Percentiles rank a stretch among this genome's conserved stretches.
Conservation (phyloP, 2,329 filamentous ascomycete genomes). For the Curvularia sp. region DNA sequence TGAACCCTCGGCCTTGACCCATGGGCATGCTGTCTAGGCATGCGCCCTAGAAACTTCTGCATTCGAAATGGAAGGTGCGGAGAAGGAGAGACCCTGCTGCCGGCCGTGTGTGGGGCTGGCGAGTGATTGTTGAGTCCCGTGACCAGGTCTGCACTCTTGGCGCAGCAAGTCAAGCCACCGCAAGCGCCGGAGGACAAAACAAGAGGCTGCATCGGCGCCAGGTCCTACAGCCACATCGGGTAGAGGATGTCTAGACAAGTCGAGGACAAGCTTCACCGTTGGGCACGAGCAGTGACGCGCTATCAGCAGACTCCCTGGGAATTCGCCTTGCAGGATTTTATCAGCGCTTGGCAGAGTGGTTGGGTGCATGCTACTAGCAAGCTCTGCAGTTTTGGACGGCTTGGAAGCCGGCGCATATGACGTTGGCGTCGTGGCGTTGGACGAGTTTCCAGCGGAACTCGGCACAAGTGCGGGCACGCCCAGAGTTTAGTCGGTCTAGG, state of each 20-base stretch:
- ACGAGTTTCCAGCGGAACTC: conserved; percentile 19
- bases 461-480: conserved; percentile 23
- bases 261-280: conserved; percentile 37
- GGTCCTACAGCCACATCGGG: conserved; percentile 16
- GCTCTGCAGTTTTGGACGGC: conserved; percentile 12
- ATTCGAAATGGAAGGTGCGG: conserved; percentile 9
- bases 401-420: conserved; percentile 26
- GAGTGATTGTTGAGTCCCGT: conserved; percentile 32
- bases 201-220: conserved; percentile 29
- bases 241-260: conserved; percentile 24
- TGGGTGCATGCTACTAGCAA: conserved; percentile 21
- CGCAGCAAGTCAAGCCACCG: conserved; percentile 20
- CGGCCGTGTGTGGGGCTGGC: neutral
- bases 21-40: neutral
- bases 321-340: conserved; percentile 11
- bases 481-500: conserved; percentile 28
- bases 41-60: conserved; percentile 13
- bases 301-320: conserved; percentile 14
- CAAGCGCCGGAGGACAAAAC: conserved; percentile 24
- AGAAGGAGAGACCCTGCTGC: conserved; percentile 2
- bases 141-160: conserved; percentile 28
- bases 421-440: conserved; percentile 17
- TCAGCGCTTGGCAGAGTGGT: conserved; percentile 25
- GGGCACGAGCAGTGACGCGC: conserved; percentile 21
- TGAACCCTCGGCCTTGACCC: neutral